These are phyloP conservation scores for Postia placenta DNA, from an alignment of 768 basidiomycete species.

Conservation along the genomic window DNA sequence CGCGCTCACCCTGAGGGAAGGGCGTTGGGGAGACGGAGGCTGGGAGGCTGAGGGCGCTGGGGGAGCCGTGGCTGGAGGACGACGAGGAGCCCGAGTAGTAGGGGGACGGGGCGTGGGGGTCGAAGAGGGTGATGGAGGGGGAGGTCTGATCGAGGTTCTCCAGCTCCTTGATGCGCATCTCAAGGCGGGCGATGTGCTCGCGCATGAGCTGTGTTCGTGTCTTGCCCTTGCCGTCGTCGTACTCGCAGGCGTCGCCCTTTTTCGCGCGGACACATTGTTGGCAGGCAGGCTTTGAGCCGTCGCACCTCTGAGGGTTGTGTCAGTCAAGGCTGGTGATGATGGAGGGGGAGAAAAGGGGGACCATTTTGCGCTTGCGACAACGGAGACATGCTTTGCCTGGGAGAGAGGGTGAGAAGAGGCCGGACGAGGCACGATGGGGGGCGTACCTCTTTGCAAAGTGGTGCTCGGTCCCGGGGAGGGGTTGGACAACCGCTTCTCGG, in stretches of 20 bases:
- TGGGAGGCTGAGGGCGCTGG: conserved; percentile 25
- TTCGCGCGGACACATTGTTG: conserved; percentile 76
- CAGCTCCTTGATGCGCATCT: conserved; percentile 65
- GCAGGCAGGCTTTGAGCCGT: conserved; percentile 70
- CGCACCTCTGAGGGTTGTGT: conserved; percentile 52
- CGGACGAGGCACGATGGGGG: conserved; percentile 1
- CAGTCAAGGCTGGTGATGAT: background rate
- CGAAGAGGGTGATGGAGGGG: conserved; percentile 62
- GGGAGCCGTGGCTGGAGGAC: conserved; percentile 27
- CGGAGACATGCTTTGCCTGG: conserved; percentile 47
- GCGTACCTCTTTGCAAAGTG: conserved; percentile 24
- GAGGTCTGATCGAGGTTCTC: conserved; percentile 70
- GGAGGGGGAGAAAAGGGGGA: conserved; percentile 15
- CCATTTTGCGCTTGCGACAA: conserved; percentile 52
- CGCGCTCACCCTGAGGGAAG: conserved; percentile 24
- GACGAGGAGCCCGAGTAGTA: conserved; percentile 28
- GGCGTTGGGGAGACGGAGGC: conserved; percentile 27
- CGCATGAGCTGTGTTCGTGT: conserved; percentile 74
- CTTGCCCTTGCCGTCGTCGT: conserved; percentile 82
- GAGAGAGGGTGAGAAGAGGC: conserved; percentile 16
- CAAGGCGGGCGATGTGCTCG: conserved; percentile 69
- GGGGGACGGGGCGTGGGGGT: conserved; percentile 45
- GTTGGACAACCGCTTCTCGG: conserved; percentile 21
- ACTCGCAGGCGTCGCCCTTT: conserved; percentile 69
- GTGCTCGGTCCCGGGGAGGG: conserved; percentile 19